These are phyloP conservation scores for Malus asiatica DNA, from an alignment of 306 rosid species.

Conservation along the genomic window DNA sequence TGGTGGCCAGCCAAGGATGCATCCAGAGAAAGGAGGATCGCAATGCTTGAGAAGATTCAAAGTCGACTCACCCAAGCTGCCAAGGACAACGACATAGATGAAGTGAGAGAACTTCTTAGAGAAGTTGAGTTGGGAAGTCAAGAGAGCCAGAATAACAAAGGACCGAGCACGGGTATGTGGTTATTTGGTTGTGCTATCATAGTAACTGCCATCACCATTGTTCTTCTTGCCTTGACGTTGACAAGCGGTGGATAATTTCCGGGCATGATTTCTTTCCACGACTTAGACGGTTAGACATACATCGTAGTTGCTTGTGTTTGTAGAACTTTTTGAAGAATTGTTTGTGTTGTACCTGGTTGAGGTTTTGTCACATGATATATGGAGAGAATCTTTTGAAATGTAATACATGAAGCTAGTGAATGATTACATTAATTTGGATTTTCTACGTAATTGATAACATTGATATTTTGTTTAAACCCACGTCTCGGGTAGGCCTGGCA, in stretches of 20 bases:
- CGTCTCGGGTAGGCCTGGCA: too few species aligned
- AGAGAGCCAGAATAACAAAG: conserved; percentile 35
- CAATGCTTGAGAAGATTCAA: conserved; percentile 64
- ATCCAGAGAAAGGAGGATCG: conserved; percentile 22
- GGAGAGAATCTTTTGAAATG: not conserved
- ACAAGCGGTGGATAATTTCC: conserved; percentile 58
- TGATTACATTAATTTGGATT: not conserved
- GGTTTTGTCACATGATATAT: not conserved
- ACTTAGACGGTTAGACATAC: not conserved
- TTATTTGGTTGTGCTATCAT: conserved; percentile 41
- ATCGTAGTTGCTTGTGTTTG: not conserved
- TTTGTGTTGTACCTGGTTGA: not conserved
- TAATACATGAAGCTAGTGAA: not conserved
- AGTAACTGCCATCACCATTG: conserved; percentile 45
- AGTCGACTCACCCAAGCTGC: conserved; percentile 71
- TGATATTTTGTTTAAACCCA: not conserved
- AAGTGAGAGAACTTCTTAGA: conserved; percentile 74
- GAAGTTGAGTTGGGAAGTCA: conserved; percentile 46
- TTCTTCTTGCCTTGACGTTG: conserved; percentile 60
- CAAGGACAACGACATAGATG: conserved; percentile 70
- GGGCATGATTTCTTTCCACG: not conserved
- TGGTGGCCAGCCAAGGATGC: conserved; percentile 52
- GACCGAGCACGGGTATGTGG: conserved; percentile 30
- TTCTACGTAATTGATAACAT: not conserved
- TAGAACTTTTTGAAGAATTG: not conserved